Base-by-base conservation (phyloP, 495 filamentous ascomycete genomes). In the Cercophora newfieldiana region DNA sequence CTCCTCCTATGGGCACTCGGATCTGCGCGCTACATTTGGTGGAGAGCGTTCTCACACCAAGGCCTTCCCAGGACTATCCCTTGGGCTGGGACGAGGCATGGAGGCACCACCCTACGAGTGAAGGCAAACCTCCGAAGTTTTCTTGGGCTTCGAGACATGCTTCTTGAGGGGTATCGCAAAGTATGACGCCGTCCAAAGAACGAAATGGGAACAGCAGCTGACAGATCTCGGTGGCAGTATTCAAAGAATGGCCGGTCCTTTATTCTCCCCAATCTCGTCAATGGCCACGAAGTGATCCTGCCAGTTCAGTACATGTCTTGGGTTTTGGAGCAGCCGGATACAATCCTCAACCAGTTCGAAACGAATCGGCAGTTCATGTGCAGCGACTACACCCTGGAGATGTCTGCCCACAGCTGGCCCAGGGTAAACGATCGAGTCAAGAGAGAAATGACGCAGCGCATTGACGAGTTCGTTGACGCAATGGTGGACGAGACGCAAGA, bases 291-390 rank as follows among this genome's bases (percentile, higher is more conserved):
- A 61, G 72, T 83, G 18, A 68, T 83, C 12, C 61, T 82, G 7
- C 80, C 80, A 1, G 69, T 66, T 5, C 67, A 72, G 0, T 66
- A 77, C 22, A 69, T 79, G n/a, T 57, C 66, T 50, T 83, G 80
- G 80, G 72, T 83, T n/a, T 49, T 80, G 5, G 72, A 76, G 25
- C 80, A 83, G 66, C 73, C 80, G 7, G 78, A 81, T 59, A 54
- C 60, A 25, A 71, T 78, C 10, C 67, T 81, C 8, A 76, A 66
- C 67, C 70, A 76, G 48, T 70, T 66, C 48, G 71, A 65, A n/a
- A 75, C 78, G 47, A 78, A 81, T 47, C 71, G 72, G 5, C 71
- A 78, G 33, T 71, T 78, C 53, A 63, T 81, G 8, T 68, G 76
- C 64, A 65, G 71, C 22, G 70, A 79, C 28, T 76, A 79, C 64